Evolutionary conservation across 2,329 filamentous ascomycete species (phyloP), one percentile per base, ranked within the genome.

Genomic region (Alternaria arbusti): DNA sequence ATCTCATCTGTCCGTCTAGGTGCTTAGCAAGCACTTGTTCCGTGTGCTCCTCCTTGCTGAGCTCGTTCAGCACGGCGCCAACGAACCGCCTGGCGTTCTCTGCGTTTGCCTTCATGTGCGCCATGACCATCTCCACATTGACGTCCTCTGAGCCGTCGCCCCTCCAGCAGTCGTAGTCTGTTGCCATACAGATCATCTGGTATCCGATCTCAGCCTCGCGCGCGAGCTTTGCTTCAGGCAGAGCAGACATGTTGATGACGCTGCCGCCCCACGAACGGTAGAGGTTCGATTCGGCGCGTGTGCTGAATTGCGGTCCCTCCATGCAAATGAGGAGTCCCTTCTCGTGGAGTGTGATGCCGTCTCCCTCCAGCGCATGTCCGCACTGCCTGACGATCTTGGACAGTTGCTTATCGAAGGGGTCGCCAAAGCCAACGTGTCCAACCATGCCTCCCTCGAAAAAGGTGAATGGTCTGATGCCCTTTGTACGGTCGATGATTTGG

Each of bases 121-220:
- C 91, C 89, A 97, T 93, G 59, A 99, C 96, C 92, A 98, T 97
- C 81, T 94, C 92, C 22, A 99, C 96, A 66, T 94, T 94, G 66
- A 99, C 96, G 65, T 88, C 84, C 69, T 90, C 91, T 46, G 87
- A 87, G 61, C 89, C 91, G 52, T 87, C 87, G 20, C 87, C 89
- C 78, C 94, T 91, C 96, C 96, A 99, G 88, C 95, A 98, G 85
- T 99, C 96, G 81, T 99, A 99, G 84, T 99, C 96, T 26, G 96
- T 99, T 32, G 93, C 93, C 96, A 99, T 99, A 86, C 95, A 97
- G 76, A 99, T 97, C 88, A 97, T 96, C 84, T 97, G 94, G 82
- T 98, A 98, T 36, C 91, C 91, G 73, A 99, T 91, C 85, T 99
- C 96, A 23, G 96, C 96, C 84, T 99, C 96, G 57, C 93, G 90